These are phyloP conservation scores for Starmerella powellii DNA, from an alignment of 805 yeast genomes.

Conservation along the genomic window DNA sequence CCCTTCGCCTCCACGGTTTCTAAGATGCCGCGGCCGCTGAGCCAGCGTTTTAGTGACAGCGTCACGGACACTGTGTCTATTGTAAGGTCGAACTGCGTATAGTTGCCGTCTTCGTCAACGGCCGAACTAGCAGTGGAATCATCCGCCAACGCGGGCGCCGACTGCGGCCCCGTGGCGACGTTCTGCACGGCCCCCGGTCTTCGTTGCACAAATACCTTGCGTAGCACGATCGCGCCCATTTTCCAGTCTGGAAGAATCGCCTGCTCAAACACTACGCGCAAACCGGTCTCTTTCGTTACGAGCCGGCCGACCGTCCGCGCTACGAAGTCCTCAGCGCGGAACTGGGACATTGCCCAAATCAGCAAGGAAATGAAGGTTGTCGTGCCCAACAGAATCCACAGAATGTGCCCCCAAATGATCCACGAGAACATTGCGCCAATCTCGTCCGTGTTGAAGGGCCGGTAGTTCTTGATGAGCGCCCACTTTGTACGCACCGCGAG, in stretches of 20 bases:
- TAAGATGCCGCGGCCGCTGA: slow-evolving; percentile 78
- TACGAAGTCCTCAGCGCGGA: slow-evolving; percentile 77
- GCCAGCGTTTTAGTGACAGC: slow-evolving; percentile 72
- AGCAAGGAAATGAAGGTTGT: slow-evolving; percentile 82
- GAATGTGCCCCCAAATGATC: slow-evolving; percentile 77
- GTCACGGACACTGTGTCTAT: slow-evolving; percentile 76
- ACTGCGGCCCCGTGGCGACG: slow-evolving; percentile 62
- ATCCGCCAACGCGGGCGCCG: slow-evolving; percentile 54
- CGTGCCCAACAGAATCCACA: slow-evolving; percentile 71
- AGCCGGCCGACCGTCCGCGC: slow-evolving; percentile 73
- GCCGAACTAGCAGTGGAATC: neutral
- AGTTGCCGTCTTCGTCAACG: slow-evolving; percentile 51
- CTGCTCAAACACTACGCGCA: slow-evolving; percentile 77
- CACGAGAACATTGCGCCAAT: slow-evolving; percentile 82
- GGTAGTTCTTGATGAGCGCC: slow-evolving; percentile 58
- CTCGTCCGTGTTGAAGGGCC: slow-evolving; percentile 89
- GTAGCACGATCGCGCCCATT: slow-evolving; percentile 71
- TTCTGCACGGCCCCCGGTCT: slow-evolving; percentile 51
- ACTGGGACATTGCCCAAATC: slow-evolving; percentile 65
- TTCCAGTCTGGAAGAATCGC: slow-evolving; percentile 94
- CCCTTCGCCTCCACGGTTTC: slow-evolving; percentile 73
- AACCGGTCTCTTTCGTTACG: slow-evolving; percentile 68
- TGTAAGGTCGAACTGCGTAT: slow-evolving; percentile 87
- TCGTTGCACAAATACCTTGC: slow-evolving; percentile 72
- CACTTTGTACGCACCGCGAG: slow-evolving; percentile 49